Percentiles rank a stretch among this genome's conserved stretches.
These are phyloP conservation scores for Coemansia sp. DNA, from an alignment of 192 early-diverging fungal genomes.

Conservation along the genomic window DNA sequence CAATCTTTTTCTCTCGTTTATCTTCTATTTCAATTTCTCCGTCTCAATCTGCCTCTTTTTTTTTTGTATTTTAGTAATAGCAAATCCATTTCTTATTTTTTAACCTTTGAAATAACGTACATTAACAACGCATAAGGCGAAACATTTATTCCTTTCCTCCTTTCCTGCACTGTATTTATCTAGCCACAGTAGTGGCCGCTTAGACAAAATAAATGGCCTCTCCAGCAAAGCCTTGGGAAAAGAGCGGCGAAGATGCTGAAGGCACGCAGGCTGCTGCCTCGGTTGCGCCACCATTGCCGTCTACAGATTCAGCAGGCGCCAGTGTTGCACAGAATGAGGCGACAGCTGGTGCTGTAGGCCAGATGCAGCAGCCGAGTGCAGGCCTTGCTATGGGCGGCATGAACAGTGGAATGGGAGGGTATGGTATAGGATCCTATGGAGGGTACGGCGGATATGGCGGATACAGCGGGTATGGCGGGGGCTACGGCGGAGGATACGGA, in stretches of 20 bases:
- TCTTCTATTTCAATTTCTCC: too few relatives aligned
- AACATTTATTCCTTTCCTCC: too few relatives aligned
- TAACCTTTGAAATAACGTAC: too few relatives aligned
- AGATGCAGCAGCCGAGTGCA: background rate
- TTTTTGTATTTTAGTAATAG: too few relatives aligned
- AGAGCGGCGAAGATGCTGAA: slow-evolving; percentile 12
- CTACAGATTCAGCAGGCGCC: slow-evolving; percentile 28
- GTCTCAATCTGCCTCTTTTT: too few relatives aligned
- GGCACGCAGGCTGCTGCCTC: background rate
- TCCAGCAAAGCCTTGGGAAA: slow-evolving; percentile 54
- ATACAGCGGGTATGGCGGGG: slow-evolving; percentile 42
- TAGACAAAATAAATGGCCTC: slow-evolving; percentile 29
- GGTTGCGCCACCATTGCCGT: slow-evolving; percentile 22
- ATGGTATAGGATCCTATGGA: slow-evolving; percentile 58
- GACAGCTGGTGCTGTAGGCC: slow-evolving; percentile 2
- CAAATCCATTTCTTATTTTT: too few relatives aligned
- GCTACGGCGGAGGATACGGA: slow-evolving; percentile 46
- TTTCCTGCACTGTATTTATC: too few relatives aligned
- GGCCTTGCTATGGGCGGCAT: background rate
- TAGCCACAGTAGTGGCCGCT: too few relatives aligned
- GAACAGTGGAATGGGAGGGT: slow-evolving; percentile 28
- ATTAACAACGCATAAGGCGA: too few relatives aligned
- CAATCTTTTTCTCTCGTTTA: too few relatives aligned
- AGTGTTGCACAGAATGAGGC: slow-evolving; percentile 25
- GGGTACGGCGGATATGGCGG: slow-evolving; percentile 23